Evolutionary conservation across 257 asterid genomes (phyloP).

Genomic region (Nicotiana sylvestris): DNA sequence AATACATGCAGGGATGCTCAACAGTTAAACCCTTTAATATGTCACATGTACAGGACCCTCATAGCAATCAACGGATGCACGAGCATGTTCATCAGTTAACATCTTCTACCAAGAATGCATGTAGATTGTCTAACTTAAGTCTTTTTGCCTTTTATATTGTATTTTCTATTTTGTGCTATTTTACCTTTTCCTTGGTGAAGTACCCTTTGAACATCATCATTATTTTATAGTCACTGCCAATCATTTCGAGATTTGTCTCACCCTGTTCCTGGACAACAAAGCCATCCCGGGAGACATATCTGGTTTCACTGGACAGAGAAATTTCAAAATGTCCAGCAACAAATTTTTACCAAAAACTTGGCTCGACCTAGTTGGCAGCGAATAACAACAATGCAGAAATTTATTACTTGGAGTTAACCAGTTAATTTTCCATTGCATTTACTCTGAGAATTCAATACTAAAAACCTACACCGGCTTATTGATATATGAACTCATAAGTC

Average conservation of each 20-base stretch:
- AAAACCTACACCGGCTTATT: background rate
- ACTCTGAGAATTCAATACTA: background rate
- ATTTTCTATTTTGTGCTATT: background rate
- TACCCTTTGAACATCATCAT: background rate
- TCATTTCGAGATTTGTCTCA: background rate
- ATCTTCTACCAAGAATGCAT: background rate
- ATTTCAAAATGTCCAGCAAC: background rate
- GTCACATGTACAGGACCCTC: background rate
- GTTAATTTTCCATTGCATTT: background rate
- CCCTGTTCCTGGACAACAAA: background rate
- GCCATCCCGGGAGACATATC: background rate
- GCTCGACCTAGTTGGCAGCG: background rate
- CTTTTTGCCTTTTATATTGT: background rate
- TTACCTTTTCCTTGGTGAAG: background rate
- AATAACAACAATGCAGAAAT: background rate
- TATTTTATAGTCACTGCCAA: background rate
- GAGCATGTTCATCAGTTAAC: background rate
- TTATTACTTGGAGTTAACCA: background rate
- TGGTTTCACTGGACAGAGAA: background rate
- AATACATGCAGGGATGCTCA: background rate
- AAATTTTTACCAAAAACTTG: background rate
- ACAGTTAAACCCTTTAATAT: background rate
- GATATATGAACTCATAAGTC: background rate
- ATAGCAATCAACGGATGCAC: background rate
- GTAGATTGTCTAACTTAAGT: background rate